Conservation (phyloP, 2,329 filamentous ascomycete genomes). For the Botryotinia convoluta region DNA sequence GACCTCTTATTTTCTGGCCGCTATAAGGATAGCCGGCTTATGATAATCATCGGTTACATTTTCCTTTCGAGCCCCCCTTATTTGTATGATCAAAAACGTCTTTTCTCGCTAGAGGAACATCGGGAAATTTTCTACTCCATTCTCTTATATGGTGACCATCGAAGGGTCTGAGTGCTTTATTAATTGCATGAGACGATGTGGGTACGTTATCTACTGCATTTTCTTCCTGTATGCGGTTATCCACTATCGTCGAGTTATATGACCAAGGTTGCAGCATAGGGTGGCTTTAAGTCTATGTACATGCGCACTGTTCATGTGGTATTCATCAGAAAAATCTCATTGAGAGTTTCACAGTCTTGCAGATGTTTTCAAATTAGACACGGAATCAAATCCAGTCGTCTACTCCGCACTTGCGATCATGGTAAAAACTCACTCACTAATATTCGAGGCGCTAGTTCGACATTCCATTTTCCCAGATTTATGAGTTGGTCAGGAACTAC, state of each 20-base stretch:
- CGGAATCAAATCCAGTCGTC: not conserved
- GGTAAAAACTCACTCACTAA: not conserved
- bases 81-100: not conserved
- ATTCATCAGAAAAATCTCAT: not conserved
- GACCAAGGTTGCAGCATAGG: not conserved
- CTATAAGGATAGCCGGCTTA: not conserved
- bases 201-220: not conserved
- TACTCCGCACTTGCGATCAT: not conserved
- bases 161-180: not conserved
- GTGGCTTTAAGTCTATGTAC: not conserved
- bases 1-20: not conserved
- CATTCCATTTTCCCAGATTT: not conserved
- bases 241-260: slow-evolving; percentile 4
- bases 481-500: not conserved
- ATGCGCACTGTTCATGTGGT: not conserved
- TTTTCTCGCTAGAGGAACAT: not conserved
- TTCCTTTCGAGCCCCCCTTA: not conserved
- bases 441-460: not conserved
- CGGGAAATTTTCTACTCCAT: not conserved
- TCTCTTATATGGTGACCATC: not conserved
- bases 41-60: too few species aligned
- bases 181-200: slow-evolving; percentile 9
- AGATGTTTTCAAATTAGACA: not conserved
- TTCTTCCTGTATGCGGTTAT: not conserved
- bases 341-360: not conserved